Evolutionary conservation across 2,329 filamentous ascomycete species (phyloP).

Genomic region (Cadophora luteo-olivacea): DNA sequence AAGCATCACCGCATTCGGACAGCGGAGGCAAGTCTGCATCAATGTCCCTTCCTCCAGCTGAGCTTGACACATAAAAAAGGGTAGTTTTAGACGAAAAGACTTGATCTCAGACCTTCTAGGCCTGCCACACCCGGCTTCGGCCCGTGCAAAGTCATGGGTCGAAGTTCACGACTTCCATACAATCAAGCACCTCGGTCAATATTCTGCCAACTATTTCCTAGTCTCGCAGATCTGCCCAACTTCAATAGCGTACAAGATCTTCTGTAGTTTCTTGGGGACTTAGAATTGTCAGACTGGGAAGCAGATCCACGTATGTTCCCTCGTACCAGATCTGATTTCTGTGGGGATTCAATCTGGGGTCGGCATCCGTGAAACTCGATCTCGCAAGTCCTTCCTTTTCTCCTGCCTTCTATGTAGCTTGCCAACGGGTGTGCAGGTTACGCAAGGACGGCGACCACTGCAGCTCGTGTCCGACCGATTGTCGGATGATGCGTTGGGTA

Average conservation of each 20-base stretch:
- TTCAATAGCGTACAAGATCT: slow-evolving; percentile 14
- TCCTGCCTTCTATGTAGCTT: slow-evolving; percentile 13
- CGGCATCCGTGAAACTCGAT: slow-evolving; percentile 12
- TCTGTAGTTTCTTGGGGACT: background rate
- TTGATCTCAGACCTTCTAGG: background rate
- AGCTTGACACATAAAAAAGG: background rate
- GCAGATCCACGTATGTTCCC: slow-evolving; percentile 2
- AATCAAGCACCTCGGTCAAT: background rate
- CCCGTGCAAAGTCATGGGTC: background rate
- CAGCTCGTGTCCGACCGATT: slow-evolving; percentile 10
- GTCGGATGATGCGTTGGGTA: slow-evolving; percentile 9
- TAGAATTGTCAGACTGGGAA: background rate
- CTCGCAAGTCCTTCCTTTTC: background rate
- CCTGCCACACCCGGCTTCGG: slow-evolving; percentile 4
- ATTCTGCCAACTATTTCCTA: slow-evolving; percentile 9
- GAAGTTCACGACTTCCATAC: background rate
- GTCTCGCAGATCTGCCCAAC: slow-evolving; percentile 12
- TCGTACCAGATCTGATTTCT: slow-evolving; percentile 6
- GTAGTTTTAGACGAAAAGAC: slow-evolving; percentile 7
- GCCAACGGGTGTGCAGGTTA: slow-evolving; percentile 13
- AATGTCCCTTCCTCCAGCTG: background rate
- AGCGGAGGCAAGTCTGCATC: background rate
- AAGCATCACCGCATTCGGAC: background rate
- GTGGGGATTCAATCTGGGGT: slow-evolving; percentile 9
- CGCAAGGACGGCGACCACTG: slow-evolving; percentile 19